Percentiles rank a stretch among this genome's conserved stretches.
These are phyloP conservation scores for Funneliformis caledonium DNA, from an alignment of 371 early-diverging fungal species.

Conservation along the genomic window DNA sequence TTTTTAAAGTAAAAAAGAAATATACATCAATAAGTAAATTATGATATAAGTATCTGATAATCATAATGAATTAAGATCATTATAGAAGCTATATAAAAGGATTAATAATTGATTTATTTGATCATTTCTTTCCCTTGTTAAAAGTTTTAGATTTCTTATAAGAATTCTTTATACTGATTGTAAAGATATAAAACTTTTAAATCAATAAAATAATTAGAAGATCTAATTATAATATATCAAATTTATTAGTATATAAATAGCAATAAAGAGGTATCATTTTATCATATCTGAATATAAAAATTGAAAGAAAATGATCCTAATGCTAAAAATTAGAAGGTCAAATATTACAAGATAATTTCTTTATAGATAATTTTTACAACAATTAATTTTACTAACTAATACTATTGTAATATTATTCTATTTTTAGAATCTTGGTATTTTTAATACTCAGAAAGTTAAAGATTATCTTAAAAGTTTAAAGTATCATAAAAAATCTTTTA, in stretches of 20 bases:
- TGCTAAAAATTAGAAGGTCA: slow-evolving; percentile 79
- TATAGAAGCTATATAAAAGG: slow-evolving; percentile 99
- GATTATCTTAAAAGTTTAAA: slow-evolving; percentile 89
- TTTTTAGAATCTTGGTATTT: slow-evolving; percentile 92
- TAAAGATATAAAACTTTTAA: slow-evolving; percentile 45
- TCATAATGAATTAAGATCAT: slow-evolving; percentile 99
- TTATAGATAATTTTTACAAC: neutral
- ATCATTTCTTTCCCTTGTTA: slow-evolving; percentile 95
- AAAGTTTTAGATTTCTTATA: slow-evolving; percentile 93
- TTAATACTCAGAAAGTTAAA: slow-evolving; percentile 90
- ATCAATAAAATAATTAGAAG: neutral
- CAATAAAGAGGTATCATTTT: slow-evolving; percentile 64
- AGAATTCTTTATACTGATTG: slow-evolving; percentile 99
- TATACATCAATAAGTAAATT: slow-evolving; percentile 81
- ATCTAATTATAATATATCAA: neutral
- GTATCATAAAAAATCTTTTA: slow-evolving; percentile 87
- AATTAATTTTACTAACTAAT: neutral
- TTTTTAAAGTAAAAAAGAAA: slow-evolving; percentile 92
- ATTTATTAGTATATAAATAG: slow-evolving; percentile 43
- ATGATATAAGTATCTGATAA: slow-evolving; percentile 98
- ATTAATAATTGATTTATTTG: slow-evolving; percentile 98
- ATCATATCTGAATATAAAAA: slow-evolving; percentile 97
- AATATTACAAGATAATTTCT: slow-evolving; percentile 88
- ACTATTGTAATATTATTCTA: too few relatives aligned
- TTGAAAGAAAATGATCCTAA: slow-evolving; percentile 79